Percentiles rank a stretch among this genome's conserved stretches.
Conservation (phyloP, 1,284 basidiomycete species). For the Cryptococcus jaspeensis region DNA sequence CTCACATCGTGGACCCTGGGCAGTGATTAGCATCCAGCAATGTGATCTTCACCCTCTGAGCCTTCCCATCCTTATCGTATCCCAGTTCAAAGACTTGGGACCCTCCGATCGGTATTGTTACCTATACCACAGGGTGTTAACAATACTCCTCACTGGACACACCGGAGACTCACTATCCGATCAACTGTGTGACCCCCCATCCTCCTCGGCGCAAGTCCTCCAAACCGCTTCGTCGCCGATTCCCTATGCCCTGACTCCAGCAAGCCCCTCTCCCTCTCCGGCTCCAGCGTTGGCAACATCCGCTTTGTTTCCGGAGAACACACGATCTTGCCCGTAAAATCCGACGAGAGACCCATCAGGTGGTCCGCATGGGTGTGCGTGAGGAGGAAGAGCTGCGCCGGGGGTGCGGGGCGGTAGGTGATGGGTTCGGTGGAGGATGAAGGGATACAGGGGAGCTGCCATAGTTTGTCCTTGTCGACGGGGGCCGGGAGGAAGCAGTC, state of each 20-base stretch:
- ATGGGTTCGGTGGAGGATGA: conserved; percentile 22
- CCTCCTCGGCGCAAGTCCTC: conserved; percentile 61
- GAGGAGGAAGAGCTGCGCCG: conserved; percentile 68
- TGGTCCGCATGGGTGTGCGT: conserved; percentile 85
- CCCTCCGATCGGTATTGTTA: conserved; percentile 31
- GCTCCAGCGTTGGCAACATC: conserved; percentile 74
- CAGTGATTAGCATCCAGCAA: conserved; percentile 91
- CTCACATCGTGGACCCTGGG: conserved; percentile 86
- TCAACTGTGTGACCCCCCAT: conserved; percentile 44
- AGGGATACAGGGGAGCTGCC: conserved; percentile 18
- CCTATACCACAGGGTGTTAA: conserved; percentile 16
- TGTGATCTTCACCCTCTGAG: conserved; percentile 65
- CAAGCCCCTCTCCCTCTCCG: conserved; percentile 61
- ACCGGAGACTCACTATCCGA: conserved; percentile 25
- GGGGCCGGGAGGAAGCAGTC: conserved; percentile 64
- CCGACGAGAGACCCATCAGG: conserved; percentile 34
- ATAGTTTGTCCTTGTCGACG: conserved; percentile 7
- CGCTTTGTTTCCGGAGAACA: conserved; percentile 78
- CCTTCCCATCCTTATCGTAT: conserved; percentile 49
- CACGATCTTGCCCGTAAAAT: conserved; percentile 56
- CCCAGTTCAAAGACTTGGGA: conserved; percentile 66
- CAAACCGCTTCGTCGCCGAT: conserved; percentile 62
- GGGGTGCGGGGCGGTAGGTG: conserved; percentile 37
- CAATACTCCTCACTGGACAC: not conserved
- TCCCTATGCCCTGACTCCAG: conserved; percentile 58